Conservation (phyloP, 805 yeast genomes). For the Lipomyces mesembrius region DNA sequence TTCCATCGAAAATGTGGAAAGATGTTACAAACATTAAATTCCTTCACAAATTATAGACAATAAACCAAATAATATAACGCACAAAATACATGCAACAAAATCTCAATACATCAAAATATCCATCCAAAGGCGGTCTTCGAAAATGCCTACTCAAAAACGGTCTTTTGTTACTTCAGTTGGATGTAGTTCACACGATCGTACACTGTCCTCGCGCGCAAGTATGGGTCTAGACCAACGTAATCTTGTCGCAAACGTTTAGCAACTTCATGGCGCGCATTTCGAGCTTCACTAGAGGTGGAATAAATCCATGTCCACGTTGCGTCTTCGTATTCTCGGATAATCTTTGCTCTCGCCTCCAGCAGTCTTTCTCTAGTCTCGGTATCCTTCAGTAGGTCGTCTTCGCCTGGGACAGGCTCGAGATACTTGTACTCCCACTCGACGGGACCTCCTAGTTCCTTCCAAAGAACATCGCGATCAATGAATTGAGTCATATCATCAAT, state of each 20-base stretch:
- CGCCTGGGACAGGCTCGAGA: conserved; percentile 61
- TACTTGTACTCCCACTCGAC: conserved; percentile 64
- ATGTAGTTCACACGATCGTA: conserved; percentile 74
- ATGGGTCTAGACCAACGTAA: conserved; percentile 76
- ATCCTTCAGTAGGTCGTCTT: conserved; percentile 55
- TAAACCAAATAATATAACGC: neutral
- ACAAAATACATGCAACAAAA: conserved; percentile 4
- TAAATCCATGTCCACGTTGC: conserved; percentile 77
- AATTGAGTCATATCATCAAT: conserved; percentile 67
- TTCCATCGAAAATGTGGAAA: neutral
- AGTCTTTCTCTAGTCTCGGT: conserved; percentile 54
- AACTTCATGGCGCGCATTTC: conserved; percentile 53
- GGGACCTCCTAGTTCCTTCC: conserved; percentile 75
- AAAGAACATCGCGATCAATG: conserved; percentile 64
- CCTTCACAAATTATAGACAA: neutral
- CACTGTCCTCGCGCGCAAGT: conserved; percentile 74
- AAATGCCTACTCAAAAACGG: neutral
- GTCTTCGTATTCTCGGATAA: conserved; percentile 60
- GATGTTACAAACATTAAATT: neutral
- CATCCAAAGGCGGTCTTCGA: neutral
- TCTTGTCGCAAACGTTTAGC: conserved; percentile 59
- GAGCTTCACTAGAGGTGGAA: conserved; percentile 55
- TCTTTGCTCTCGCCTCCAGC: conserved; percentile 57
- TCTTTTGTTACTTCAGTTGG: conserved; percentile 2
- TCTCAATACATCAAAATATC: neutral